phyloP scores from a whole-genome alignment of 169 alveolate species.

The Cyclospora cayetanensis region DNA sequence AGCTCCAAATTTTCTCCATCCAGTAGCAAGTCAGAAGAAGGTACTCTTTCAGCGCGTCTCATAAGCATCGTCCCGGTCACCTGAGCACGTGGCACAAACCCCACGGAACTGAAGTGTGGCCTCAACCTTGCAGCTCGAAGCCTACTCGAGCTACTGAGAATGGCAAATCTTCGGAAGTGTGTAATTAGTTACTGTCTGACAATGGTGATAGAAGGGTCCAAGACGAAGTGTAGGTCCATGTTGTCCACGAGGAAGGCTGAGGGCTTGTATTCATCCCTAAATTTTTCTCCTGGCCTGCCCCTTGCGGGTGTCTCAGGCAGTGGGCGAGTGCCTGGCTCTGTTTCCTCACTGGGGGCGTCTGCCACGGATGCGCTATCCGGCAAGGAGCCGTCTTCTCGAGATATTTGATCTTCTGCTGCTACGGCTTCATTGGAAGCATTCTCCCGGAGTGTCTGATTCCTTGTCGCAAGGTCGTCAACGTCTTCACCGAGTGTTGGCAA shows the following conservation, averaged over 20 bases:
- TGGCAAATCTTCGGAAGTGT: neutral
- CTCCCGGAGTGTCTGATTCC: too few relatives aligned
- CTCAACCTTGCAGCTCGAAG: too few relatives aligned
- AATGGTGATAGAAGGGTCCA: too few relatives aligned
- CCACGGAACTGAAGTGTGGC: neutral
- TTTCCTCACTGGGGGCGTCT: too few relatives aligned
- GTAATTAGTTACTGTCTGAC: too few relatives aligned
- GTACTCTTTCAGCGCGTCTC: conserved; percentile 68
- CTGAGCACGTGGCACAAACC: neutral
- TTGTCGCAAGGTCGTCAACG: too few relatives aligned
- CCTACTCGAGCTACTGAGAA: neutral
- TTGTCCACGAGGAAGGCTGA: conserved; percentile 83
- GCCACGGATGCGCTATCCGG: too few relatives aligned
- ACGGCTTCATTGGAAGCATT: too few relatives aligned
- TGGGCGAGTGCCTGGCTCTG: too few relatives aligned
- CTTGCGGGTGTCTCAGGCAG: conserved; percentile 4
- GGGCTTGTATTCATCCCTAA: conserved; percentile 88
- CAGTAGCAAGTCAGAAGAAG: conserved; percentile 84
- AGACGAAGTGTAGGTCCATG: conserved; percentile 82
- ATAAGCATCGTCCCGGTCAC: conserved; percentile 37
- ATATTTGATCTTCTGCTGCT: too few relatives aligned
- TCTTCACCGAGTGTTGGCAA: too few relatives aligned
- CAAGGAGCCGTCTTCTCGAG: too few relatives aligned
- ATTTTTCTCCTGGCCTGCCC: conserved; percentile 80
- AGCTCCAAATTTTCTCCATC: conserved; percentile 90